phyloP scores from a whole-genome alignment of 1,284 basidiomycete genomes.

The Moniliella sp. region DNA sequence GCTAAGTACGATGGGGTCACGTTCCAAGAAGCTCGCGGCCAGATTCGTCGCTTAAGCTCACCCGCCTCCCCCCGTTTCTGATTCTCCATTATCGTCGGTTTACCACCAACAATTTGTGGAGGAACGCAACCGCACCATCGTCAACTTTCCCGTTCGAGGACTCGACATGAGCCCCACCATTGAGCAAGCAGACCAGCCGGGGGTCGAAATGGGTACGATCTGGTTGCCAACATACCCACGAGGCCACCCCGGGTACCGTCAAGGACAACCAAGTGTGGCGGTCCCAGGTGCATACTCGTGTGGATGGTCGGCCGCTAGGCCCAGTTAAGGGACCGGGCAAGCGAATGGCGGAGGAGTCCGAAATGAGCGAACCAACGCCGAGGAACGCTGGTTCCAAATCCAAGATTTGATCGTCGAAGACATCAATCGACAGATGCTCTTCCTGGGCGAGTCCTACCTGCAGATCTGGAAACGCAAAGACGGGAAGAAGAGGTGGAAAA shows the following conservation, averaged over 20 bases:
- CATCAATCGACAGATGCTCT: slow-evolving; percentile 86
- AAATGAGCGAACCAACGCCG: slow-evolving; percentile 44
- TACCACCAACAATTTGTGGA: slow-evolving; percentile 96
- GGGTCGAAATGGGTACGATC: slow-evolving; percentile 62
- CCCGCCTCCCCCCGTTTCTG: slow-evolving; percentile 67
- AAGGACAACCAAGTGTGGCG: slow-evolving; percentile 75
- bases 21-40: slow-evolving; percentile 14
- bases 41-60: slow-evolving; percentile 57
- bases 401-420: slow-evolving; percentile 92
- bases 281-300: slow-evolving; percentile 51
- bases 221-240: slow-evolving; percentile 88
- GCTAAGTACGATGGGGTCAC: slow-evolving; percentile 69
- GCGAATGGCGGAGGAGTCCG: slow-evolving; percentile 28
- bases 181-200: neutral
- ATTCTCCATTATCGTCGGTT: slow-evolving; percentile 90
- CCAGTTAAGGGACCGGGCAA: neutral
- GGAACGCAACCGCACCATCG: slow-evolving; percentile 94
- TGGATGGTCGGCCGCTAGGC: slow-evolving; percentile 32
- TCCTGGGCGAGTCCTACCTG: slow-evolving; percentile 79
- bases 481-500: slow-evolving; percentile 2
- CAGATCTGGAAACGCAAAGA: slow-evolving; percentile 34
- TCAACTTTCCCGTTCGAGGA: slow-evolving; percentile 81
- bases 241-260: slow-evolving; percentile 78
- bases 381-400: slow-evolving; percentile 82
- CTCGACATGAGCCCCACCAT: slow-evolving; percentile 56